Percentiles rank a stretch among this genome's conserved stretches.
phyloP scores from a whole-genome alignment of 257 asterid genomes.

The Pogostemon cablin region DNA sequence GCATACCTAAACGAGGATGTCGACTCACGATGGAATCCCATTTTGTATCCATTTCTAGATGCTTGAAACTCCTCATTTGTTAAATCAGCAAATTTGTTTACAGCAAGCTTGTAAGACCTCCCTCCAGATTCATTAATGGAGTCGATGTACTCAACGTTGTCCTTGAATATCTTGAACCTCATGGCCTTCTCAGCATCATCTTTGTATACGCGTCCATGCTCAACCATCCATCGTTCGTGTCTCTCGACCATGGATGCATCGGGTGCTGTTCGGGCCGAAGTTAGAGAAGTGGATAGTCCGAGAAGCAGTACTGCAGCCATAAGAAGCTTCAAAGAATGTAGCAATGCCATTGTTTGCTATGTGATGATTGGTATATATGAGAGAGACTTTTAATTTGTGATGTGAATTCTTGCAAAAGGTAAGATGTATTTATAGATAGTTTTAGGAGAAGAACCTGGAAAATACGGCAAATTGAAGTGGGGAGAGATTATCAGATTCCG shows the following conservation, averaged over 20 bases:
- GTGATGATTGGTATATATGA: not conserved
- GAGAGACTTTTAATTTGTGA: not conserved
- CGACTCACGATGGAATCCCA: no score
- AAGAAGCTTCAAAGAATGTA: conserved; percentile 26
- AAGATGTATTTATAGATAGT: no score
- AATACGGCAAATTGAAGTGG: no score
- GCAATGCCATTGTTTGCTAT: conserved; percentile 31
- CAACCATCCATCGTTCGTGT: not conserved
- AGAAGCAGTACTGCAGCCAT: conserved; percentile 31
- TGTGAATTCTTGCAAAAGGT: no score
- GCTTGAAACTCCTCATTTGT: conserved; percentile 44
- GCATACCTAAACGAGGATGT: no score
- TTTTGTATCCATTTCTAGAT: not conserved
- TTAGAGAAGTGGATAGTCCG: conserved; percentile 31
- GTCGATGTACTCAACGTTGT: not conserved
- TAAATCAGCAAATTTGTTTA: conserved; percentile 48
- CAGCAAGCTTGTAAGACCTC: conserved; percentile 36
- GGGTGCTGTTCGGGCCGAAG: conserved; percentile 10
- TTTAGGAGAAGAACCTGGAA: no score
- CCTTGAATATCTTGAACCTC: not conserved
- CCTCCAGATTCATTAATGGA: conserved; percentile 26
- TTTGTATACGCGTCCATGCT: conserved; percentile 26
- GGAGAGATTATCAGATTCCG: no score
- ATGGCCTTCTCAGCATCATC: conserved; percentile 41
- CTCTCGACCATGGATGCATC: not conserved